Evolutionary conservation across 1,139 yeast species (phyloP).

Genomic region (Saccharomyces hybrid): DNA sequence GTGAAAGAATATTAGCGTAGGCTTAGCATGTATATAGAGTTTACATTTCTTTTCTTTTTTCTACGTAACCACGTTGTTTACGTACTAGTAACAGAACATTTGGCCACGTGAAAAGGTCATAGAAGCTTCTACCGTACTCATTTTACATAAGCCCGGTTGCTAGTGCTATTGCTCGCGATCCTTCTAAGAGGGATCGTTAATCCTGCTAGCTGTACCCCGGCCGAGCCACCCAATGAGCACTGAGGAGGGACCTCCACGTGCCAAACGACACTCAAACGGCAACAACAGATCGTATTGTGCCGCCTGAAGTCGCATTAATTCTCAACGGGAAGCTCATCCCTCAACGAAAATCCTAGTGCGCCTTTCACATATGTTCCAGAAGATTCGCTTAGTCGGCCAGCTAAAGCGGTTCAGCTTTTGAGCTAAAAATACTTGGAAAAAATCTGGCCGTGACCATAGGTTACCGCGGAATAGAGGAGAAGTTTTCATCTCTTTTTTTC

Average conservation of each 20-base stretch:
- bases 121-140: neutral
- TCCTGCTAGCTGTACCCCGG: neutral
- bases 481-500: neutral
- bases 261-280: neutral
- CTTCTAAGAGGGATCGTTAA: neutral
- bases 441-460: neutral
- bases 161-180: neutral
- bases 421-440: neutral
- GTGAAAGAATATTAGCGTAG: conserved; percentile 7
- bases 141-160: conserved; percentile 1
- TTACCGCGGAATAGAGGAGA: neutral
- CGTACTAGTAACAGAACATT: neutral
- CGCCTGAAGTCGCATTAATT: neutral
- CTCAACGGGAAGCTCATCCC: neutral
- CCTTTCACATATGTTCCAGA: neutral
- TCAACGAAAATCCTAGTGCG: neutral
- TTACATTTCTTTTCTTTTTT: neutral
- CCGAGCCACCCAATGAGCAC: neutral
- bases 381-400: neutral
- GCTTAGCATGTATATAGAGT: neutral
- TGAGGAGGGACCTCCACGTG: neutral
- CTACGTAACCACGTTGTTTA: neutral
- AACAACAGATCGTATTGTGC: neutral
- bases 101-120: neutral
- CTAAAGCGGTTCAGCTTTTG: neutral